Evolutionary conservation across 2,329 filamentous ascomycete genomes (phyloP).

Genomic region (Arthrobotrys musiformis): DNA sequence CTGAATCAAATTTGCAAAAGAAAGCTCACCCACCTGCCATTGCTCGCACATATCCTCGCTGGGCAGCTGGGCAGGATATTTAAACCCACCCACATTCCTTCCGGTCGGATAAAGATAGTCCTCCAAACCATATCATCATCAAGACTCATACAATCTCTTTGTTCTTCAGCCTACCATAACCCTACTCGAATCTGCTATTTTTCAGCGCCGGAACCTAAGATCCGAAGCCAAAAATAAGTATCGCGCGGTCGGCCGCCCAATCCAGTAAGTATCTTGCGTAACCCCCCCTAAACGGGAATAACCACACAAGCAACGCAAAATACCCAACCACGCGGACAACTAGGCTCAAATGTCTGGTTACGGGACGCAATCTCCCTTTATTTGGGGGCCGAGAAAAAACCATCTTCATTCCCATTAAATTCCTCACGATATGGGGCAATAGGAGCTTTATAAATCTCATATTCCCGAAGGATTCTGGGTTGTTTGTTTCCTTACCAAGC

Average conservation of each 20-base stretch:
- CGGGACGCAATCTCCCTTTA: conserved; percentile 14
- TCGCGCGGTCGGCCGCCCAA: conserved; percentile 25
- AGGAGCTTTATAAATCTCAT: conserved; percentile 25
- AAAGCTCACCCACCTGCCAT: neutral
- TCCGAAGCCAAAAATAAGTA: conserved; percentile 24
- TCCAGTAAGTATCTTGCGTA: conserved; percentile 49
- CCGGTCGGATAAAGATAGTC: neutral
- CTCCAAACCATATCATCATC: conserved; percentile 14
- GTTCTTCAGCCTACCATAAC: neutral
- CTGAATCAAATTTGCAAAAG: neutral
- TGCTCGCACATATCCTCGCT: neutral
- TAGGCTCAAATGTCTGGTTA: conserved; percentile 28
- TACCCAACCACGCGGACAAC: conserved; percentile 16
- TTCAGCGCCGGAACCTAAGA: conserved; percentile 8
- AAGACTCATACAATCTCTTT: conserved; percentile 1
- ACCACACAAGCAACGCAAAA: conserved; percentile 52
- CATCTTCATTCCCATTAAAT: conserved; percentile 12
- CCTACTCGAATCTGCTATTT: neutral
- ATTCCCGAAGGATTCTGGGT: conserved; percentile 22
- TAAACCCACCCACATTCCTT: conserved; percentile 32
- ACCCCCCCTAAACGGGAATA: conserved; percentile 29
- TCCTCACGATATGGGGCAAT: neutral
- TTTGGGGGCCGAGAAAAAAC: conserved; percentile 9
- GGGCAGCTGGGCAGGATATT: conserved; percentile 1
- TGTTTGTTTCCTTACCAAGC: conserved; percentile 17